These are phyloP conservation scores for Malus hybrid DNA, from an alignment of 331 rosid genomes.

Conservation along the genomic window DNA sequence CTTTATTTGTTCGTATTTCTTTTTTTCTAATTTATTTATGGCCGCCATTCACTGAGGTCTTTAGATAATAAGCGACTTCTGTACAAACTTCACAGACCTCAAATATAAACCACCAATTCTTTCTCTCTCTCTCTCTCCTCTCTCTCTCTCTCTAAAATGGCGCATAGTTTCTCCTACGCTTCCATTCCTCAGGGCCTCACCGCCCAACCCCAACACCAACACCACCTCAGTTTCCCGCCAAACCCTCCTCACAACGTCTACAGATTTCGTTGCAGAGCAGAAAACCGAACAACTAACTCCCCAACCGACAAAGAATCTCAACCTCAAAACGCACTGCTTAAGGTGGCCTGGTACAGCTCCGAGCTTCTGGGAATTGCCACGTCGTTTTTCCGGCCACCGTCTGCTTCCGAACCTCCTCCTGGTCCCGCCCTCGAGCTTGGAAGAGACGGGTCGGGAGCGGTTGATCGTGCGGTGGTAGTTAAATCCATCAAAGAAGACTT, in stretches of 20 bases:
- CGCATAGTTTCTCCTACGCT: constrained; percentile 26
- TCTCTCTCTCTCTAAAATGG: constrained; percentile 17
- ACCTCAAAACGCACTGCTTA: constrained; percentile 57
- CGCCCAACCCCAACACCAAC: constrained; percentile 1
- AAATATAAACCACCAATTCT: background rate
- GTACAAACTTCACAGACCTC: background rate
- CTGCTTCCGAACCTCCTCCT: constrained; percentile 31
- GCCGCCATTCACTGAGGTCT: constrained; percentile 9
- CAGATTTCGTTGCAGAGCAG: constrained; percentile 51
- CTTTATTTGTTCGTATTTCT: too few relatives aligned
- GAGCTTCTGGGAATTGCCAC: constrained; percentile 86
- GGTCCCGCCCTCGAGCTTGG: constrained; percentile 33
- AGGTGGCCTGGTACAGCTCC: constrained; percentile 82
- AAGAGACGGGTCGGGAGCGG: constrained; percentile 29
- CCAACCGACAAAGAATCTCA: constrained; percentile 27
- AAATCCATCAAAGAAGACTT: constrained; percentile 67
- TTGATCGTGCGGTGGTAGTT: constrained; percentile 52
- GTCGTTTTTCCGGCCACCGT: constrained; percentile 58
- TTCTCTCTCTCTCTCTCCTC: background rate
- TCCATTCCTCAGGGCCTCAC: constrained; percentile 20
- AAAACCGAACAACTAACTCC: constrained; percentile 24
- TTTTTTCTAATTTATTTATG: background rate
- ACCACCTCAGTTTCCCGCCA: constrained; percentile 14
- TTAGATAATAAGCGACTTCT: constrained; percentile 25
- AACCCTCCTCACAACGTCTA: constrained; percentile 13